phyloP scores from a whole-genome alignment of 768 basidiomycete genomes.

The Rhodotorula diobovata region DNA sequence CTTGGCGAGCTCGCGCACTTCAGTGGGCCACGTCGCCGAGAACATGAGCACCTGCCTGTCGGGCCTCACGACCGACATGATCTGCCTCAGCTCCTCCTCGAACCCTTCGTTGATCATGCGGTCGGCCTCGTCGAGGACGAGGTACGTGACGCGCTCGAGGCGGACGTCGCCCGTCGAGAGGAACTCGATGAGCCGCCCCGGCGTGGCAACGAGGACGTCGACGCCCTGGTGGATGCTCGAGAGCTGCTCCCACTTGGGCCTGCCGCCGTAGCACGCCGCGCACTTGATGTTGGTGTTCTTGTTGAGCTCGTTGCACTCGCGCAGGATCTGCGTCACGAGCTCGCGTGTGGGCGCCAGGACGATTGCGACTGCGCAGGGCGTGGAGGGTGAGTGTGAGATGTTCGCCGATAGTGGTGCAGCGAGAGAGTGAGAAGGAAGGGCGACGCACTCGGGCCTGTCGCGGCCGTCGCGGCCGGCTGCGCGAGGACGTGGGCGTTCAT shows the following conservation, averaged over 20 bases:
- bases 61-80: conserved; percentile 58
- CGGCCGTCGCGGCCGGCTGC: conserved; percentile 65
- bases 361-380: conserved; percentile 56
- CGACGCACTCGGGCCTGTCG: conserved; percentile 70
- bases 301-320: conserved; percentile 75
- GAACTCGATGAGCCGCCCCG: conserved; percentile 91
- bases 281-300: background rate
- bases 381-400: background rate
- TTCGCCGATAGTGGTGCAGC: no score
- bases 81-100: conserved; percentile 50
- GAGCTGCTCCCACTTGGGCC: conserved; percentile 84
- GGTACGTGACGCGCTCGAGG: conserved; percentile 77
- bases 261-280: conserved; percentile 60
- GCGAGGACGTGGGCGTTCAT: conserved; percentile 64
- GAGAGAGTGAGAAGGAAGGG: background rate
- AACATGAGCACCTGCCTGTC: conserved; percentile 98
- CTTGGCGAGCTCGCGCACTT: conserved; percentile 93
- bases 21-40: conserved; percentile 68
- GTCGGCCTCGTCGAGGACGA: conserved; percentile 99
- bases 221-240: conserved; percentile 65
- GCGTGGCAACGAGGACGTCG: conserved; percentile 87
- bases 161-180: conserved; percentile 96
- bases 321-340: conserved; percentile 67
- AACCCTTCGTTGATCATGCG: conserved; percentile 91
- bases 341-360: conserved; percentile 90